Evolutionary conservation across 352 stramenopile species (phyloP), one percentile per base, ranked within the genome.

Genomic region (Phytophthora gonapodyides): DNA sequence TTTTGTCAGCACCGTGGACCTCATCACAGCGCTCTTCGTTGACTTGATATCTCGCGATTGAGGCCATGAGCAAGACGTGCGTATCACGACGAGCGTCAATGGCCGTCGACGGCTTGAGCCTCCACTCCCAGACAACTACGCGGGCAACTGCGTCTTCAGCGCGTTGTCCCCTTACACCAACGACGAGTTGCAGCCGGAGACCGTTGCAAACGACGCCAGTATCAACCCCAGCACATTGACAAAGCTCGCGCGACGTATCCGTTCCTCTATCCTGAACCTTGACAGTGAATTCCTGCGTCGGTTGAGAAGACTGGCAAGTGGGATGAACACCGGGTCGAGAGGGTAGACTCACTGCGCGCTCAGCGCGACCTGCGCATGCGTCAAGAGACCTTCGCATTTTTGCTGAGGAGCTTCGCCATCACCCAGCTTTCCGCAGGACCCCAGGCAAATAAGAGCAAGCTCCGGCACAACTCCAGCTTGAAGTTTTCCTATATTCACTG

Each of bases 91-190:
- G 0, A 72, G 63, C 5, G 69, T 88, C 17, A 86, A 88, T 37
- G 71, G 48, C 5, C 76, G 78, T 6, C 61, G 57, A 1, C 74
- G 78, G 9, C 66, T 88, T 12, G 54, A 62, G 1, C 78, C 78
- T 4, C 74, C 78, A 3, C 46, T 88, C 1, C 73, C 78, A 3
- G 35, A 7, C 1, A 81, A 82, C 47, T 86, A 78, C 30, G 64
- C 65, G 2, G 78, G 74, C 7, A 88, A 88, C 50, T 71, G 67
- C 1, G 72, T 85, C 27, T 86, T 84, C 51, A 78, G 82, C 44
- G 71, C 76, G 7, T 47, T 85, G 7, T 84, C 76, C 0, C 52
- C 46, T 4, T 81, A 78, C 48, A 51, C 42, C 15, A 66, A 52
- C 6, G 35, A 58, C 0, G 74, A 82, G 5, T 56, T 85, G 8